Evolutionary conservation across 2,329 filamentous ascomycete genomes (phyloP), one percentile per base, ranked within the genome.

Genomic region (Pleoardoris graminearum): DNA sequence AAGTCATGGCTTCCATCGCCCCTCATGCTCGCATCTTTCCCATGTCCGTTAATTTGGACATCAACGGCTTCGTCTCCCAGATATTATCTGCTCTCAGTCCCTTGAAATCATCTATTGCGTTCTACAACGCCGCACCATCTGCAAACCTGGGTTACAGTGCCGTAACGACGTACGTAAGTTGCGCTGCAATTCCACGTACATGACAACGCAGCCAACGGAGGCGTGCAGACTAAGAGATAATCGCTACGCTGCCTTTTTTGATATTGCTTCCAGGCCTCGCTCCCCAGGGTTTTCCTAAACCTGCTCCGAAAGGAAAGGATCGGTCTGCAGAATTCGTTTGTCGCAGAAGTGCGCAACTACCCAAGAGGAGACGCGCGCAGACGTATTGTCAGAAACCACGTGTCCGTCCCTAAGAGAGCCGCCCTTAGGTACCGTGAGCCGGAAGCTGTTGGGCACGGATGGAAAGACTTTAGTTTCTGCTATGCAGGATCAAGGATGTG

Each of bases 391-490:
- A 2, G 76, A 74, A 5, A 79, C 58, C n/a, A 49, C 59, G 33
- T 73, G 55, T 2, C 75, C 75, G 53, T 68, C 68, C 27, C 79
- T 72, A 0, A 61, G 27, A 4, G 65, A 62, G 3, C 77, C 76
- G 8, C 65, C 71, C 17, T 66, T 60, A 6, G 72, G 70, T 0
- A 71, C 66, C 5, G 65, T 61, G 4, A 75, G 68, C 12, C 74
- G 61, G 16, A 77, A 67, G 6, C 76, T 74, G 22, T 70, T 69
- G 4, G 76, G 71, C 3, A 80, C 73, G 0, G 78, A 77, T 1
- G 78, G 77, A 57, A 76, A 77, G 46, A 78, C n/a, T n/a, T n/a
- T n/a, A n/a, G n/a, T n/a, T n/a, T n/a, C n/a, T n/a, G n/a, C n/a
- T n/a, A n/a, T n/a, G n/a, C n/a, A n/a, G n/a, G n/a, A n/a, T n/a